These are phyloP conservation scores for Ustanciosporium gigantosporum DNA, from an alignment of 1,284 basidiomycete genomes.

Conservation along the genomic window DNA sequence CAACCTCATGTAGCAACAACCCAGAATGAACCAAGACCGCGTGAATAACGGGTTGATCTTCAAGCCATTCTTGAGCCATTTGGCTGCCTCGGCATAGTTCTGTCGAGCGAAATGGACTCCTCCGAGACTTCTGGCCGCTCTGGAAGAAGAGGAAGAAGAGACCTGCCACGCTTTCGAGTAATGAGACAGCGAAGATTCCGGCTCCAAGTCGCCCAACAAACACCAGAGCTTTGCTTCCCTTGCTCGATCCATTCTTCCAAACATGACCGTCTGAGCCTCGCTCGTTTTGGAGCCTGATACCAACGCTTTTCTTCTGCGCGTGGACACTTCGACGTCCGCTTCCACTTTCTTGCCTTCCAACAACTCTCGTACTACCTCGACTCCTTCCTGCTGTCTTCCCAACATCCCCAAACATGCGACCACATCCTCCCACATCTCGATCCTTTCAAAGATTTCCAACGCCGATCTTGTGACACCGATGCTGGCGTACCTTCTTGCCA, in stretches of 20 bases:
- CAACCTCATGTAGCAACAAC: slow-evolving; percentile 79
- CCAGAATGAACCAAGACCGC: slow-evolving; percentile 94
- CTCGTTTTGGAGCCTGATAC: background rate
- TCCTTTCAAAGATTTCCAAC: slow-evolving; percentile 55
- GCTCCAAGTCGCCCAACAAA: slow-evolving; percentile 86
- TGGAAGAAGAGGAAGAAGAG: slow-evolving; percentile 76
- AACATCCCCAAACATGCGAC: slow-evolving; percentile 55
- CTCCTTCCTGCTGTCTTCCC: slow-evolving; percentile 49
- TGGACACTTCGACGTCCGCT: slow-evolving; percentile 40
- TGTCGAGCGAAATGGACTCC: slow-evolving; percentile 75
- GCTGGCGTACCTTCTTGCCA: slow-evolving; percentile 50
- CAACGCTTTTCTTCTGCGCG: slow-evolving; percentile 16
- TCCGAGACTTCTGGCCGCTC: slow-evolving; percentile 88
- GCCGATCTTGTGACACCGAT: slow-evolving; percentile 57
- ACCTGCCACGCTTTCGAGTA: slow-evolving; percentile 84
- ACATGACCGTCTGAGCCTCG: slow-evolving; percentile 63
- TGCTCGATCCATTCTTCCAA: slow-evolving; percentile 68
- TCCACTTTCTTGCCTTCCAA: slow-evolving; percentile 55
- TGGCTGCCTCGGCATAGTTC: slow-evolving; percentile 71
- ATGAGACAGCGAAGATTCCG: slow-evolving; percentile 68
- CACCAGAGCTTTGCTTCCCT: slow-evolving; percentile 94
- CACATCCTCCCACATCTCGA: slow-evolving; percentile 60
- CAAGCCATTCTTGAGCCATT: slow-evolving; percentile 71
- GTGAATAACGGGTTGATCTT: slow-evolving; percentile 83
- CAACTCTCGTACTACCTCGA: slow-evolving; percentile 54